Evolutionary conservation across 495 filamentous ascomycete species (phyloP), one percentile per base, ranked within the genome.

Genomic region (Aspergillus indologenus): DNA sequence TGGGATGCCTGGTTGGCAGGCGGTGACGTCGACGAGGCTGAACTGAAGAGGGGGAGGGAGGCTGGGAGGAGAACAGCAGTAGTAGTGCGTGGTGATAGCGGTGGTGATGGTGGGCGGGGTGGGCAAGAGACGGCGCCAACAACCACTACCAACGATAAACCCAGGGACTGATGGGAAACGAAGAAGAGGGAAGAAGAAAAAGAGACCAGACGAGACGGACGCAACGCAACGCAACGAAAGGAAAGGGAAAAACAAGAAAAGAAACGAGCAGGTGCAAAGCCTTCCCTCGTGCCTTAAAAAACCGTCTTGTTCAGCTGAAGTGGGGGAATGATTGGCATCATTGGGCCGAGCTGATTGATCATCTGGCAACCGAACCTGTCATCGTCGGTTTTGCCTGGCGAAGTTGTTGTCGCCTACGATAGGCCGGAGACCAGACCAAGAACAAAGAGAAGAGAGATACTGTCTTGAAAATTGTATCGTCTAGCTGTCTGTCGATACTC

Each of bases 301-400:
- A n/a, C 15, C 21, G 43, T 29, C 29, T 51, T 21, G 50, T 45
- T 55, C 58, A 60, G 58, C 58, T 60, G 58, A 55, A 59, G 46
- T 42, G 45, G 45, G 58, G 53, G 49, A 40, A 40, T 40, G 34
- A 56, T 56, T 45, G 53, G 53, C 53, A 56, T 40, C 48, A 58
- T 58, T 58, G 56, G 56, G 43, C 49, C 49, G 43, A 43, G 21
- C 22, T 29, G 47, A 8, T 40, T 40, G 34, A 56, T 56, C 53
- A 56, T 42, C 53, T 45, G 53, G 34, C 23, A 29, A 29, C 48
- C 14, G 48, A 24, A 17, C 22, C 22, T 19, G 23, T 31, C 34
- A 40, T 40, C 12, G 34, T 40, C 34, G n/a, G n/a, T n/a, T 29
- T 29, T 29, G 26, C 26, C 9, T 29, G 3, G 26, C 26, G n/a